Conservation (phyloP, 768 basidiomycete species). For the Neoboletus subvelutipes region DNA sequence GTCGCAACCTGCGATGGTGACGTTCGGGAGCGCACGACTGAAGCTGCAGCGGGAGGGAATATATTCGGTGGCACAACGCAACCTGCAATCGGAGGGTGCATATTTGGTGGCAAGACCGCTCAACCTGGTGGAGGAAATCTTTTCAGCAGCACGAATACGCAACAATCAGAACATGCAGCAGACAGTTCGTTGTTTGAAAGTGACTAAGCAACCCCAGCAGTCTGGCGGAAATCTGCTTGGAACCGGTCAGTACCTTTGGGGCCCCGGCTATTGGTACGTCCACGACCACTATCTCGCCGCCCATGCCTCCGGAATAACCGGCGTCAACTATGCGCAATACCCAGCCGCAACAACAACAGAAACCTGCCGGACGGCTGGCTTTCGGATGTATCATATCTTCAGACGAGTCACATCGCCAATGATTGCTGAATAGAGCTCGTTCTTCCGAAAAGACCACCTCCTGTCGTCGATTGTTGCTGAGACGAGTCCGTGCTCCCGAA, state of each 20-base stretch:
- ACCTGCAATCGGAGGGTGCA: slow-evolving; percentile 19
- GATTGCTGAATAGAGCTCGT: slow-evolving; percentile 15
- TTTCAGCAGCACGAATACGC: slow-evolving; percentile 21
- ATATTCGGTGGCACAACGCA: slow-evolving; percentile 21
- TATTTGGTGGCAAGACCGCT: slow-evolving; percentile 22
- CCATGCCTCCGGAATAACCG: no score
- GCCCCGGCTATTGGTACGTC: no score
- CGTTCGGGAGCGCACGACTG: slow-evolving; percentile 13
- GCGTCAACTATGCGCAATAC: no score
- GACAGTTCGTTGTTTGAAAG: slow-evolving; percentile 23
- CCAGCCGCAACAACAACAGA: no score
- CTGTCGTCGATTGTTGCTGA: slow-evolving; percentile 25
- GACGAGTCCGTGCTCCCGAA: slow-evolving; percentile 26
- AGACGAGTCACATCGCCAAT: no score
- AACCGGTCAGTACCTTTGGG: no score
- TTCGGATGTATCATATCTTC: no score
- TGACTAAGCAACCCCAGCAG: slow-evolving; percentile 21
- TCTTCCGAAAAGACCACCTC: slow-evolving; percentile 19
- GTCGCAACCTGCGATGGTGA: slow-evolving; percentile 12
- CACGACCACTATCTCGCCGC: no score
- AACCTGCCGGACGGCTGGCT: no score
- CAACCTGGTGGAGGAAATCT: slow-evolving; percentile 26
- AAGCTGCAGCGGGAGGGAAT: slow-evolving; percentile 16
- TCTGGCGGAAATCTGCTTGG: slow-evolving; percentile 22
- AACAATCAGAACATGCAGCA: slow-evolving; percentile 18